A percentile compares a stretch with the other conserved stretches of the same genome.
Evolutionary conservation across 768 basidiomycete species (phyloP).

Genomic region (Serendipita indica): DNA sequence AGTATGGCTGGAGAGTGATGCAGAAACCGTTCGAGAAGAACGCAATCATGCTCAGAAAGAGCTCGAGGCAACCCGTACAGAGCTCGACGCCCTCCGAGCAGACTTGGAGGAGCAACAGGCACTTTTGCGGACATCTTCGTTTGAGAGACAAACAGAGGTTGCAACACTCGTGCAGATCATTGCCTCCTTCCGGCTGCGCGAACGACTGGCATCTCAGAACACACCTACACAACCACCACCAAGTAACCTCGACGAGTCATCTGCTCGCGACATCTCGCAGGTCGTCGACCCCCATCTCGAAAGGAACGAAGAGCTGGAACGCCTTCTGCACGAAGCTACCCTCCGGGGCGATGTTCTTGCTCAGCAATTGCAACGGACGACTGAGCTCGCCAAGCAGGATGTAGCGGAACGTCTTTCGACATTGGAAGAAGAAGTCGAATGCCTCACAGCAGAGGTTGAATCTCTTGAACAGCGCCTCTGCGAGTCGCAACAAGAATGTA

Average conservation of each 20-base stretch:
- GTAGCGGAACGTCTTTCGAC: background rate
- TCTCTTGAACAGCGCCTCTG: constrained; percentile 1
- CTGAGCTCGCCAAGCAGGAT: background rate
- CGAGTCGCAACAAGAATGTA: too few relatives aligned
- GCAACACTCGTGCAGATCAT: constrained; percentile 18
- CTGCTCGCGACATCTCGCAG: background rate
- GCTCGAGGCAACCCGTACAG: constrained; percentile 48
- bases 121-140: background rate
- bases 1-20: constrained; percentile 73
- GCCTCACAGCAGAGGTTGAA: background rate
- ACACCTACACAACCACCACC: background rate
- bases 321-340: background rate
- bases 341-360: background rate
- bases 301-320: background rate
- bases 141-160: constrained; percentile 18
- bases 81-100: constrained; percentile 34
- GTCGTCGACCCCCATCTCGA: background rate
- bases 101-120: constrained; percentile 17
- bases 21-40: constrained; percentile 58
- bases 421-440: background rate
- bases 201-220: background rate
- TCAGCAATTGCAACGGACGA: background rate
- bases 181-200: background rate
- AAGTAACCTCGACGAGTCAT: background rate
- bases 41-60: constrained; percentile 46